These are phyloP conservation scores for Porcisia hertigi DNA, from an alignment of 208 protist species.

Conservation along the genomic window DNA sequence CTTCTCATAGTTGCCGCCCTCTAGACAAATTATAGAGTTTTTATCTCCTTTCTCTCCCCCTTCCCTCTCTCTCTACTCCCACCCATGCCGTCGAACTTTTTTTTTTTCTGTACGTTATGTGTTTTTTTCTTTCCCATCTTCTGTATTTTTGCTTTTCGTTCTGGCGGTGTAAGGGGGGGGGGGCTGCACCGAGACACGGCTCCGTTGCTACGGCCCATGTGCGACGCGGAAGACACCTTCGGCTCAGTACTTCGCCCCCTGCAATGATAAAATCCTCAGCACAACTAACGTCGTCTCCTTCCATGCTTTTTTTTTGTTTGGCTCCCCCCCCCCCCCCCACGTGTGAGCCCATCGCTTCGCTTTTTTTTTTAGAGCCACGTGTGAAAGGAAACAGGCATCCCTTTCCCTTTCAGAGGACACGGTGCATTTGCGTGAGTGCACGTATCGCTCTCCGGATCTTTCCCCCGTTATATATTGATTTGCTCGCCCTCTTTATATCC, in stretches of 20 bases:
- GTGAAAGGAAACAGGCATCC: too few relatives aligned
- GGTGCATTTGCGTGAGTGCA: too few relatives aligned
- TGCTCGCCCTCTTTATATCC: too few relatives aligned
- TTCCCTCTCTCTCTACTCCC: neutral
- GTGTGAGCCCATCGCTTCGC: too few relatives aligned
- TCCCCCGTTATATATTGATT: too few relatives aligned
- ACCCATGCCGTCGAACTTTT: neutral
- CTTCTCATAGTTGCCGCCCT: conserved; percentile 5
- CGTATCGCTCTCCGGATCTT: too few relatives aligned
- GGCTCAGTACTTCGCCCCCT: neutral
- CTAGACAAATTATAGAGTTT: conserved; percentile 15
- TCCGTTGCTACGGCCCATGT: neutral
- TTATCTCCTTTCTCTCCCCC: conserved; percentile 2
- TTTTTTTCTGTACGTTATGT: conserved; percentile 8
- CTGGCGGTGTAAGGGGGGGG: neutral
- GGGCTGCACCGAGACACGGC: neutral
- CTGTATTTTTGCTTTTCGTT: neutral
- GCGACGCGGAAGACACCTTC: neutral
- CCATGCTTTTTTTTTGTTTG: neutral
- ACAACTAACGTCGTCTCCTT: conserved; percentile 7
- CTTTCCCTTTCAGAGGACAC: too few relatives aligned
- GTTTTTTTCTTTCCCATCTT: neutral
- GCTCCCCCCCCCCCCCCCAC: neutral
- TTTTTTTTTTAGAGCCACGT: too few relatives aligned
- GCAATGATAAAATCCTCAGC: neutral